A percentile compares a stretch with the other conserved stretches of the same genome.
These are phyloP conservation scores for Nissolia schottii DNA, from an alignment of 306 rosid genomes.

Conservation along the genomic window DNA sequence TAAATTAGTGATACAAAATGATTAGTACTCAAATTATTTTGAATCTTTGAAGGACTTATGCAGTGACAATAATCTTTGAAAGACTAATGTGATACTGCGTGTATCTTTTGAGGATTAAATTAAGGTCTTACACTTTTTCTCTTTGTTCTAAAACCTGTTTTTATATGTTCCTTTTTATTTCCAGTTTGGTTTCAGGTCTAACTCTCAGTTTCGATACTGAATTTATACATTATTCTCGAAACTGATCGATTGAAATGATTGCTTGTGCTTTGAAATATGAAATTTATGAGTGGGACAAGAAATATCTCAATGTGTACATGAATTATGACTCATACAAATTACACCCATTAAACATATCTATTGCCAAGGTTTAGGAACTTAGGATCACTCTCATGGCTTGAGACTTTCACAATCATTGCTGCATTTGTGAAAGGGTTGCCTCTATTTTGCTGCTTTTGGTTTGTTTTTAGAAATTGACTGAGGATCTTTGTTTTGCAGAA, in stretches of 20 bases:
- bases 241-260: background rate
- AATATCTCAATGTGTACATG: background rate
- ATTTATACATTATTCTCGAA: background rate
- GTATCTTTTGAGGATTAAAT: too few species aligned
- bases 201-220: background rate
- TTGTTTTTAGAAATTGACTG: background rate
- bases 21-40: too few species aligned
- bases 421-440: background rate
- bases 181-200: background rate
- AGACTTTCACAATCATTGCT: background rate
- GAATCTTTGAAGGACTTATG: too few species aligned
- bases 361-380: background rate
- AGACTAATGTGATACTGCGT: too few species aligned
- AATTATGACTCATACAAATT: background rate
- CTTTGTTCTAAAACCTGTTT: background rate
- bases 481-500: slow-evolving; percentile 39
- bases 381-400: background rate
- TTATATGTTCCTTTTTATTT: too few species aligned
- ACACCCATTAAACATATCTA: background rate
- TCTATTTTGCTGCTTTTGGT: background rate
- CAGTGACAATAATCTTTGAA: too few species aligned
- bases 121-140: too few species aligned
- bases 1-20: too few species aligned
- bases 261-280: background rate
- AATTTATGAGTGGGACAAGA: background rate